Evolutionary conservation across 257 asterid species (phyloP), one percentile per base, ranked within the genome.

Genomic region (Solanum chaucha): DNA sequence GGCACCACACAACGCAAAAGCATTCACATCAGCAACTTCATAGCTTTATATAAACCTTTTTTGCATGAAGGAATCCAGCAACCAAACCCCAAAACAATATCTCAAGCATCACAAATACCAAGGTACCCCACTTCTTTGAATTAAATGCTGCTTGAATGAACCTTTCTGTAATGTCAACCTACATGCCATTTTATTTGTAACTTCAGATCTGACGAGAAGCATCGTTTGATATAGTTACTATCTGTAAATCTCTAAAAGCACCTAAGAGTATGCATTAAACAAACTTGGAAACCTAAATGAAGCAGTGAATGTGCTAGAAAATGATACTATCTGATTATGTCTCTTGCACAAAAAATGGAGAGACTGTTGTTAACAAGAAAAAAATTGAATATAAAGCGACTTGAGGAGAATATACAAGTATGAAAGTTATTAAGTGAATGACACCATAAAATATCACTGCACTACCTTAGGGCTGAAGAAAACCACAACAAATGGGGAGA

Each of bases 81-180:
- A 84, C 40, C 74, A 35, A 61, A 51, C 78, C 78, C 87, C 87
- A 84, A 84, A 84, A 38, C 59, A 41, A 26, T 61, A 84, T 84
- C 78, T 84, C 77, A 80, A 80, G 85, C 11, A 80, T 68, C 86
- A 84, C 86, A 84, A 84, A 84, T 59, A 65, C 86, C 59, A 84
- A 28, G 36, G 74, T 41, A 84, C 86, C 86, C 75, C 75, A 80
- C 85, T 80, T 80, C 85, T 38, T 70, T 84, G 65, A 65, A 84
- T 64, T 32, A 64, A 84, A 14, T 70, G 38, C 87, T 65, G 64
- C 80, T 84, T 70, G 75, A 61, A 65, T 32, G 36, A 61, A 84
- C 80, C 87, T 84, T 30, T 84, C 75, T 28, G 68, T 80, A n/a
- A 80, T 48, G 67, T 80, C 85, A 48, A 80, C 68, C 85, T 80